Evolutionary conservation across 345 rosid genomes (phyloP), one percentile per base, ranked within the genome.

Genomic region (Linum tenue): DNA sequence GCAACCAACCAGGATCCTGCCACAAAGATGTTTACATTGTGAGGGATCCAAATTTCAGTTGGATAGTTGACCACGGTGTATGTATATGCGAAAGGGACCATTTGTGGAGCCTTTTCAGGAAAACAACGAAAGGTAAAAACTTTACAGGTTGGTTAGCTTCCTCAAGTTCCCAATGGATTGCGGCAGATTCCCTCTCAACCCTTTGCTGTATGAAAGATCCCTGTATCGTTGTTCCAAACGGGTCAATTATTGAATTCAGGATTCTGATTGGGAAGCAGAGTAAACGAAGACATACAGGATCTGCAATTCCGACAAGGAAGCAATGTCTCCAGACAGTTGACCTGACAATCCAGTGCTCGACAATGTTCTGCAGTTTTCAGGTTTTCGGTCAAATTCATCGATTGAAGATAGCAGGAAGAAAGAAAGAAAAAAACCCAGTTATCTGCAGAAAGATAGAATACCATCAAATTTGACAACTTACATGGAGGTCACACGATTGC

Each of bases 1-100:
- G 65, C 97, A 94, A 61, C 95, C 91, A 31, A 85, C 84, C 64
- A 94, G 85, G 39, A 81, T 70, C 74, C 99, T 91, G 81, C 15
- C 66, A 68, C 41, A 31, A 22, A 68, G 31, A 22, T 22, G 31
- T 22, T 22, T 22, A 22, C 31, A 22, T 22, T 22, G 31, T 22
- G 31, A 22, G 31, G 31, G 31, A 22, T 22, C 31, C 31, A 22
- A 22, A 22, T 22, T 22, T 22, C 31, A 22, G 31, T 0, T 22
- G 31, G 31, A 22, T 1, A 1, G 31, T 22, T 22, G 31, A 22
- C 31, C 31, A 22, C 1, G 31, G 31, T 22, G 31, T 1, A 22
- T 22, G 31, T 22, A 22, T 22, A 22, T 65, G 68, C 37, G 41
- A 57, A 59, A 62, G 2, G 7, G 12, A 63, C 10, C 9, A 37